phyloP scores from a whole-genome alignment of 768 basidiomycete genomes.

The Termitomyces sp. region DNA sequence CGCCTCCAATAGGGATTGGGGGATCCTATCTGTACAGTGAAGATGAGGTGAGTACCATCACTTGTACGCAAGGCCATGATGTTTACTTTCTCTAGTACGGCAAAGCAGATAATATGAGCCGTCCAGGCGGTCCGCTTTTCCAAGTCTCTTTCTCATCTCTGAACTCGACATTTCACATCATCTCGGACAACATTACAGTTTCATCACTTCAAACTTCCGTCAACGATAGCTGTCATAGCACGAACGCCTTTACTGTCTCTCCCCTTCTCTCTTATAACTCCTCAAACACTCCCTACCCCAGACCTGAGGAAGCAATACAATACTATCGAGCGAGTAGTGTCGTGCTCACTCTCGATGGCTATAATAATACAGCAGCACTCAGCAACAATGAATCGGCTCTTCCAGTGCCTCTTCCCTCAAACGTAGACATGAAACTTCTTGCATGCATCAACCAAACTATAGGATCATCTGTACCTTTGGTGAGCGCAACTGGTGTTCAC shows the following conservation, averaged over 20 bases:
- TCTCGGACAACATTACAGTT: constrained; percentile 38
- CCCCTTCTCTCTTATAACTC: constrained; percentile 21
- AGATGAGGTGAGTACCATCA: neutral
- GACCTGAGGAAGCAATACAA: constrained; percentile 50
- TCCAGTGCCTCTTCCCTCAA: neutral
- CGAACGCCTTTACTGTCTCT: neutral
- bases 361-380: constrained; percentile 49
- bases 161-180: constrained; percentile 26
- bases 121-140: constrained; percentile 34
- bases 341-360: constrained; percentile 56
- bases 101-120: constrained; percentile 30
- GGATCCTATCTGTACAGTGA: neutral
- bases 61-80: neutral
- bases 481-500: neutral
- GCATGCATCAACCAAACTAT: neutral
- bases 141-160: constrained; percentile 7
- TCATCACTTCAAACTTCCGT: neutral
- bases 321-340: constrained; percentile 64
- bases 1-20: neutral
- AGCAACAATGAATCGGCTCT: neutral
- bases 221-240: neutral
- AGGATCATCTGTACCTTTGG: neutral
- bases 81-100: constrained; percentile 36
- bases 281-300: constrained; percentile 17
- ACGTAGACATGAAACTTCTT: neutral